These are phyloP conservation scores for Conidiobolus incongruus DNA, from an alignment of 371 early-diverging fungal species.

Conservation along the genomic window DNA sequence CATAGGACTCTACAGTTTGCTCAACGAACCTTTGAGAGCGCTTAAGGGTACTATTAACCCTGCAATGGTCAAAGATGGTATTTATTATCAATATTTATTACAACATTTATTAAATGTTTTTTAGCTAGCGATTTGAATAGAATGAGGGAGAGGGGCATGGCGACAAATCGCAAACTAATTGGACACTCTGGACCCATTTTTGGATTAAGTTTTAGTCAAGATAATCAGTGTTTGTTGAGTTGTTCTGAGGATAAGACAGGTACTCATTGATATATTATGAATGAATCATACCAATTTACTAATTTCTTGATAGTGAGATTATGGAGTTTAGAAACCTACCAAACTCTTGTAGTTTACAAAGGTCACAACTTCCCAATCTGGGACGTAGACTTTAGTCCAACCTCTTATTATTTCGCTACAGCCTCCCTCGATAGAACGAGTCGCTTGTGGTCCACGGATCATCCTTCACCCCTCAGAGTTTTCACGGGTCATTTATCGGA, in stretches of 20 bases:
- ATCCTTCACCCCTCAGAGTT: slow-evolving; percentile 85
- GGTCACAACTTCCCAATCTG: slow-evolving; percentile 98
- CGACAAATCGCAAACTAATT: slow-evolving; percentile 45
- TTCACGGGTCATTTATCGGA: slow-evolving; percentile 97
- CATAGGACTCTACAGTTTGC: slow-evolving; percentile 69
- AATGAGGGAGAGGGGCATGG: slow-evolving; percentile 22
- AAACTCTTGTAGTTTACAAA: slow-evolving; percentile 82
- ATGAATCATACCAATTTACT: too few species aligned
- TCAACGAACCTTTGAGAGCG: slow-evolving; percentile 34
- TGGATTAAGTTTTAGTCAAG: slow-evolving; percentile 72
- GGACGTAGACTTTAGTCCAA: slow-evolving; percentile 77
- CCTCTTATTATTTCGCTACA: slow-evolving; percentile 92
- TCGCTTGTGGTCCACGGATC: slow-evolving; percentile 91
- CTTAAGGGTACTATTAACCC: slow-evolving; percentile 26
- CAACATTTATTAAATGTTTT: too few species aligned
- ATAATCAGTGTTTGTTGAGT: slow-evolving; percentile 74
- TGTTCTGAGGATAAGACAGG: slow-evolving; percentile 93
- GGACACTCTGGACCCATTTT: slow-evolving; percentile 97
- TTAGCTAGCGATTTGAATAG: slow-evolving; percentile 22
- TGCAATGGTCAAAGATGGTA: slow-evolving; percentile 23
- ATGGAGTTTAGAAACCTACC: slow-evolving; percentile 84
- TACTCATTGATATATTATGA: too few species aligned
- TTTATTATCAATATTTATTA: too few species aligned
- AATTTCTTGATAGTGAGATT: slow-evolving; percentile 50
- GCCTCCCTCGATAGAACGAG: slow-evolving; percentile 94